These are phyloP conservation scores for Fomitopsis betulina DNA, from an alignment of 1,284 basidiomycete genomes.

Conservation along the genomic window DNA sequence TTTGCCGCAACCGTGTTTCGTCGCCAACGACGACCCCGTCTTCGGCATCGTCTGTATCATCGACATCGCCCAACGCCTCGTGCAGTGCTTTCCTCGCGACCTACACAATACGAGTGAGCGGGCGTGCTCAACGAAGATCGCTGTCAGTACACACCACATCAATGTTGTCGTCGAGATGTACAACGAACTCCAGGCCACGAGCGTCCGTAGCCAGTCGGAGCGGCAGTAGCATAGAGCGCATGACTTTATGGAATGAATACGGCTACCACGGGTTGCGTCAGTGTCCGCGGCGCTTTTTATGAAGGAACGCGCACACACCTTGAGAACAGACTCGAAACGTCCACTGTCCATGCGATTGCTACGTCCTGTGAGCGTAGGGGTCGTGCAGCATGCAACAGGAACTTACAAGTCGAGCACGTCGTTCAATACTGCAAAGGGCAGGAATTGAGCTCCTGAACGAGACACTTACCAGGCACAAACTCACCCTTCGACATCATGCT, in stretches of 20 bases:
- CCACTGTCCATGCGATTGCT: slow-evolving; percentile 74
- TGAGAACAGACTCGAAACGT: slow-evolving; percentile 67
- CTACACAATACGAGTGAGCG: slow-evolving; percentile 22
- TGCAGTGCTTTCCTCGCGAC: slow-evolving; percentile 52
- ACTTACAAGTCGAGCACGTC: slow-evolving; percentile 82
- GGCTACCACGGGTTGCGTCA: slow-evolving; percentile 38
- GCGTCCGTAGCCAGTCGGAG: slow-evolving; percentile 73
- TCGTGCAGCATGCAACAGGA: not conserved
- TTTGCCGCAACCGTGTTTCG: slow-evolving; percentile 76
- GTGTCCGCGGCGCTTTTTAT: not conserved
- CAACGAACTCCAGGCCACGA: slow-evolving; percentile 62
- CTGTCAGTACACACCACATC: slow-evolving; percentile 47
- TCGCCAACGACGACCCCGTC: slow-evolving; percentile 74
- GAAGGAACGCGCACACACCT: slow-evolving; percentile 29
- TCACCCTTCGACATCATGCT: slow-evolving; percentile 87
- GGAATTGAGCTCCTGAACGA: slow-evolving; percentile 1
- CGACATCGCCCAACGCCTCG: slow-evolving; percentile 49
- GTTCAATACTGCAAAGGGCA: slow-evolving; percentile 59
- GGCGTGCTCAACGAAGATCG: not conserved
- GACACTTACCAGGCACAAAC: not conserved
- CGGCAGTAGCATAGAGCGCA: slow-evolving; percentile 77
- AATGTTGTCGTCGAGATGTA: slow-evolving; percentile 69
- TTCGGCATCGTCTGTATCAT: slow-evolving; percentile 39
- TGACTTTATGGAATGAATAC: slow-evolving; percentile 80
- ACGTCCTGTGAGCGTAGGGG: not conserved